Base-by-base conservation (phyloP, 2,329 filamentous ascomycete genomes). In the Beauveria sp. region DNA sequence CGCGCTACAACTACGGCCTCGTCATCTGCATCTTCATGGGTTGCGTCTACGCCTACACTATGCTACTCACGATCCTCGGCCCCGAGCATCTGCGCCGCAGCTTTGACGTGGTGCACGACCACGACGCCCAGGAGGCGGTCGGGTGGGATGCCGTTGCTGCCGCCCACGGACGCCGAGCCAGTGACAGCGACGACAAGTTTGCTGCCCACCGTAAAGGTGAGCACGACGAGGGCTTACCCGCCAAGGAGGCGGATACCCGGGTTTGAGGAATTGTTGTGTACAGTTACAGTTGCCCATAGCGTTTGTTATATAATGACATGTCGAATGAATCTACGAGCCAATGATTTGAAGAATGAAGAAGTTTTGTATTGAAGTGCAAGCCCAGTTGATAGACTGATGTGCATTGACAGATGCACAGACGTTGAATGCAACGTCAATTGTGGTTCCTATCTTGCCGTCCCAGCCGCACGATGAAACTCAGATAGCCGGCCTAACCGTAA, bases 21-120 rank as follows among this genome's bases (percentile, higher is more conserved):
- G 91, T 96, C 10, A 93, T 96, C 65, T 91, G 87, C 70, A 94
- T 96, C 69, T 96, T 96, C 75, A 92, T 96, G 89, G 92, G 81
- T 1, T 91, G 88, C 66, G 91, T 96, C 1, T 96, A 83, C 66
- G 80, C 69, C 28, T 86, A 84, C 63, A 77, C 83, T n/a, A 79
- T 86, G 43, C 1, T 84, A 6, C 70, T 91, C 59, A 87, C 86
- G 0, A 71, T 90, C 10, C 48, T 90, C 3, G 88, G 88, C 0
- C 82, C 82, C 1, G 82, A 84, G 73, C 76, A 81, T 62, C 68
- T 83, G 58, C 70, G 75, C 40, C 75, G 78, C 64, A 79, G 76
- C 64, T 83, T 84, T 65, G 80, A 82, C 59, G 75, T 80, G 0
- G 73, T 66, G 3, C 74, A 81, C 54, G 81, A 82, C 61, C 71